A percentile compares a stretch with the other conserved stretches of the same genome.
Conservation (phyloP, 176 grass and related monocot species). For the Hordeum marinum region DNA sequence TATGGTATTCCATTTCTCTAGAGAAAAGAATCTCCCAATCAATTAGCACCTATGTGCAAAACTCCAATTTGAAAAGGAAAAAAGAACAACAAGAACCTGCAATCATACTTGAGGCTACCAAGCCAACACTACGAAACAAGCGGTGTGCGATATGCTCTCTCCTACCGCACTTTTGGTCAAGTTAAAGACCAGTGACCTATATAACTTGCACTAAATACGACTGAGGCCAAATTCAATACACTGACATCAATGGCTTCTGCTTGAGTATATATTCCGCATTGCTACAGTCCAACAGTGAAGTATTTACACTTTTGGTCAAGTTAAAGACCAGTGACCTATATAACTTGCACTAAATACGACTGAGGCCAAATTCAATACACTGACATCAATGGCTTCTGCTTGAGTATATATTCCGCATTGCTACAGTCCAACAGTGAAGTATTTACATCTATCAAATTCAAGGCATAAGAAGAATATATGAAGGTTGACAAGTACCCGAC, state of each 20-base stretch:
- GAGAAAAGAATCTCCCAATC: background rate
- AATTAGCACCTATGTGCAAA: background rate
- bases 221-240: slow-evolving; percentile 4
- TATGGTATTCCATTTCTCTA: background rate
- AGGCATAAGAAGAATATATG: slow-evolving; percentile 7
- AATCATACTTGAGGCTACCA: background rate
- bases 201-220: slow-evolving; percentile 2
- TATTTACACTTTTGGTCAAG: background rate
- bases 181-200: background rate
- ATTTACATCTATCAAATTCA: background rate
- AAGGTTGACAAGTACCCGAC: slow-evolving; percentile 50
- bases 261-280: background rate
- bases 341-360: background rate
- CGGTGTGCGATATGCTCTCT: background rate
- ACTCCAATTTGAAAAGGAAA: slow-evolving; percentile 6
- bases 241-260: background rate
- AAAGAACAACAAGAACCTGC: background rate
- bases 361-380: slow-evolving; percentile 1
- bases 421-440: background rate
- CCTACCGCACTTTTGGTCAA: background rate
- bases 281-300: background rate
- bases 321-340: slow-evolving; percentile 2
- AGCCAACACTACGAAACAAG: slow-evolving; percentile 2
- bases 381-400: background rate
- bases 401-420: background rate